Evolutionary conservation across 768 basidiomycete genomes (phyloP).

Genomic region (Psilocybe cubensis): DNA sequence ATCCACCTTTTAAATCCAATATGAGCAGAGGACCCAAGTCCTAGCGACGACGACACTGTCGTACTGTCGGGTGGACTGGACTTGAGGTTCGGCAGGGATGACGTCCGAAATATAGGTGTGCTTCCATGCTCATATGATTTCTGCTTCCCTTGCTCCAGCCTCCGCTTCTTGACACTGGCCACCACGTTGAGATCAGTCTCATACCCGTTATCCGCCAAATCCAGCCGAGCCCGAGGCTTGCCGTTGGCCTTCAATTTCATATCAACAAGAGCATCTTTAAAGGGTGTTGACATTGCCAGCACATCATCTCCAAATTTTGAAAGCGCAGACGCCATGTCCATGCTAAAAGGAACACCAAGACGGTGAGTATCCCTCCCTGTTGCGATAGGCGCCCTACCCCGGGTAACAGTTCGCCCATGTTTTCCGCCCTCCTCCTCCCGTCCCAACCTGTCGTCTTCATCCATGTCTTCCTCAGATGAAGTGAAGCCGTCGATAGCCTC

Average conservation of each 20-base stretch:
- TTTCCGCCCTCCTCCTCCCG: not conserved
- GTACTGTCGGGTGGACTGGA: not conserved
- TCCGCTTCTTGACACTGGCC: not conserved
- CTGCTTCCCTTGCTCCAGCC: not conserved
- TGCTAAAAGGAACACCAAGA: not conserved
- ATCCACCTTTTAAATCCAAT: not conserved
- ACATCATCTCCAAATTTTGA: slow-evolving; percentile 21
- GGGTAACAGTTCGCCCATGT: not conserved
- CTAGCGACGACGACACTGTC: not conserved
- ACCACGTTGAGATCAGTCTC: not conserved
- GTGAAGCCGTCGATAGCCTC: slow-evolving; percentile 15
- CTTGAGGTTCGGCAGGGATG: slow-evolving; percentile 4
- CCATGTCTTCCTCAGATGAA: slow-evolving; percentile 16
- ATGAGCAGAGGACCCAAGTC: not conserved
- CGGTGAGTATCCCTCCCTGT: not conserved
- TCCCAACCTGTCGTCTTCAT: not conserved
- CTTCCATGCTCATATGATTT: not conserved
- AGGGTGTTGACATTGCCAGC: slow-evolving; percentile 32
- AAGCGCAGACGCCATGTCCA: not conserved
- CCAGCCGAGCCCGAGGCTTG: not conserved
- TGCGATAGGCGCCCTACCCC: not conserved
- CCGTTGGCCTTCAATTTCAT: not conserved
- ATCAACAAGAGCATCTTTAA: slow-evolving; percentile 3
- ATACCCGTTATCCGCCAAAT: not conserved
- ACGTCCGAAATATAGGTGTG: not conserved